Evolutionary conservation across 768 basidiomycete species (phyloP).

Genomic region (Gyrodon lividus): DNA sequence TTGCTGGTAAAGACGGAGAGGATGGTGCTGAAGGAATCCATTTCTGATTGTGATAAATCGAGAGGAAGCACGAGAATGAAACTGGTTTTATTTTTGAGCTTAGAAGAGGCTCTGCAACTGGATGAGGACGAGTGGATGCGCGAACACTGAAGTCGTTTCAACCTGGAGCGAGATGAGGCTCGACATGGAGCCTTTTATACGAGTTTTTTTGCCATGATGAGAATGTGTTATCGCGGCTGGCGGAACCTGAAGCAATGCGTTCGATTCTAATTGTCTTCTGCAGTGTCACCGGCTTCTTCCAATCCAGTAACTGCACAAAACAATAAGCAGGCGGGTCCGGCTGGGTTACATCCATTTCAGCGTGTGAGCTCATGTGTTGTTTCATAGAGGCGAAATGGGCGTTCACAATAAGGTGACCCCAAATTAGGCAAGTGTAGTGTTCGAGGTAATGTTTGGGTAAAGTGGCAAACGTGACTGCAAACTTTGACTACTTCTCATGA

Average conservation of each 20-base stretch:
- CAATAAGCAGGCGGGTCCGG: slow-evolving; percentile 19
- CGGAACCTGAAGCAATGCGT: background rate
- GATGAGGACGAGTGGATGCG: background rate
- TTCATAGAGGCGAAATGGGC: background rate
- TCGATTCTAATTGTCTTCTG: background rate
- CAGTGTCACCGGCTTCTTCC: background rate
- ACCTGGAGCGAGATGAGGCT: background rate
- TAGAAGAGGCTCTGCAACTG: background rate
- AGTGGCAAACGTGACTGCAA: background rate
- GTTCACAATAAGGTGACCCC: slow-evolving; percentile 20
- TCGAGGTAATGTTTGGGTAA: background rate
- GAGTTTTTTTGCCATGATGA: background rate
- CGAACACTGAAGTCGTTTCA: slow-evolving; percentile 1
- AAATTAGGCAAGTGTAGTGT: slow-evolving; percentile 22
- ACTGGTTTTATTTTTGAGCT: background rate
- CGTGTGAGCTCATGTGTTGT: slow-evolving; percentile 8
- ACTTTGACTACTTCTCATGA: background rate
- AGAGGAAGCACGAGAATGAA: background rate
- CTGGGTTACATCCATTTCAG: background rate
- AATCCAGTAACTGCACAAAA: slow-evolving; percentile 6
- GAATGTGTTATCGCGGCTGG: background rate
- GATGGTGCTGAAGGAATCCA: slow-evolving; percentile 23
- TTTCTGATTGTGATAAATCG: slow-evolving; percentile 3
- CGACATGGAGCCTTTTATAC: slow-evolving; percentile 18
- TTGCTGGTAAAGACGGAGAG: slow-evolving; percentile 14